These are phyloP conservation scores for Diaporthe aspalathi DNA, from an alignment of 2,329 filamentous ascomycete species.

Conservation along the genomic window DNA sequence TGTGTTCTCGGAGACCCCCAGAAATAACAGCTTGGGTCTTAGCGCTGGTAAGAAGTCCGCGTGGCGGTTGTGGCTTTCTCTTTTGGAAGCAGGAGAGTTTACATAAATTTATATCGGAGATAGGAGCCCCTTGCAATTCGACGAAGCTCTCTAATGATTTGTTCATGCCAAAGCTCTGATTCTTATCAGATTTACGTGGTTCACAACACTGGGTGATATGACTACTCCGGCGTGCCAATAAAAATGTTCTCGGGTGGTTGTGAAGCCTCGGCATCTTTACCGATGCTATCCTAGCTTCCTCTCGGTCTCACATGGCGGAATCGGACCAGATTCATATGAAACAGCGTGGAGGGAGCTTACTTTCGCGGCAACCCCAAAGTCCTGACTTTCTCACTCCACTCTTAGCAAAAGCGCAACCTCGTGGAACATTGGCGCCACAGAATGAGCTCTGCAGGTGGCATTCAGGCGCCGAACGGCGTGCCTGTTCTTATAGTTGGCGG, in stretches of 20 bases:
- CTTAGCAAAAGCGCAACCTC: no score
- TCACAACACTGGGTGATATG: background rate
- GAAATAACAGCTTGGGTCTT: background rate
- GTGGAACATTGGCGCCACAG: background rate
- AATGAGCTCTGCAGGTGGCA: background rate
- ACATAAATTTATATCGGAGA: no score
- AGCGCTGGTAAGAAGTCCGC: background rate
- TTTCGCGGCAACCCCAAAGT: no score
- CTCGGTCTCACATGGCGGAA: conserved; percentile 9
- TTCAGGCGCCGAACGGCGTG: conserved; percentile 39
- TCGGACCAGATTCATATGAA: background rate
- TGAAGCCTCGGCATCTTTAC: conserved; percentile 15
- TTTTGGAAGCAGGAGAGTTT: background rate
- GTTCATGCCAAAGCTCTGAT: no score
- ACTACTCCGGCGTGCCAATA: background rate
- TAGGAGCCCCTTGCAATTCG: no score
- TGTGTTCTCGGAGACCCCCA: background rate
- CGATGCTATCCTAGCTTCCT: background rate
- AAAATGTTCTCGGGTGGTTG: background rate
- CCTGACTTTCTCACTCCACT: no score
- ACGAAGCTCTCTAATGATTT: no score
- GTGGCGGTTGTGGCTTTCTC: background rate
- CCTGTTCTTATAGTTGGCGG: conserved; percentile 52
- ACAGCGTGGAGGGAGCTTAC: background rate
- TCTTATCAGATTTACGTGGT: background rate